Conservation (phyloP, 257 asterid genomes). For the Lycium barbarum region DNA sequence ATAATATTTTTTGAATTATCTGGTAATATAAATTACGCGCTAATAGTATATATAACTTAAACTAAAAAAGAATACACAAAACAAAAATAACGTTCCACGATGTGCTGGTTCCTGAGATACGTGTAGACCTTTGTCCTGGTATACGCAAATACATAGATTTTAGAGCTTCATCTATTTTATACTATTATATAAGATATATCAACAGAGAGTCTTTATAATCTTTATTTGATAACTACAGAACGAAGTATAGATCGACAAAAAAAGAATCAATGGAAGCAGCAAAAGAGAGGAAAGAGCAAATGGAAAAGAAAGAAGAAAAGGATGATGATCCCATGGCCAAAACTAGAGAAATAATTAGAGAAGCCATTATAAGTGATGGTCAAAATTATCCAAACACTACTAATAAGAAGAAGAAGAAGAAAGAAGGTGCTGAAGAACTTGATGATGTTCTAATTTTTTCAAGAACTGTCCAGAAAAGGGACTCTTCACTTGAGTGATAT, state of each 20-base stretch:
- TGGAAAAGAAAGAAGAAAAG: slow-evolving; percentile 27
- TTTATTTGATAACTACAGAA: not conserved
- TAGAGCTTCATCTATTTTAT: not conserved
- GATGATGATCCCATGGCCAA: slow-evolving; percentile 33
- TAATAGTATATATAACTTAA: too few species aligned
- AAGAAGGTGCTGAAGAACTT: slow-evolving; percentile 27
- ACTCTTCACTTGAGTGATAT: slow-evolving; percentile 44
- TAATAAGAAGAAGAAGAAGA: not conserved
- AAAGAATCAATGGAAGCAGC: slow-evolving; percentile 36
- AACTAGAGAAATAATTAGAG: slow-evolving; percentile 43
- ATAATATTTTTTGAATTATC: too few species aligned
- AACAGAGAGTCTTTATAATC: not conserved
- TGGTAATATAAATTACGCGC: too few species aligned
- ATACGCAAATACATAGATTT: not conserved
- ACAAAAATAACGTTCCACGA: not conserved
- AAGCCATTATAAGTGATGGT: slow-evolving; percentile 40
- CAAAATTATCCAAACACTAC: not conserved
- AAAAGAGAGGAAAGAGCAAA: slow-evolving; percentile 42
- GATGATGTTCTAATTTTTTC: slow-evolving; percentile 51
- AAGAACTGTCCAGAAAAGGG: slow-evolving; percentile 46
- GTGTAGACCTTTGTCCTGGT: not conserved
- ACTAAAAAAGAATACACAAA: not conserved
- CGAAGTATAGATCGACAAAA: not conserved
- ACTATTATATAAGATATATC: not conserved
- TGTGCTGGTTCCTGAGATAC: not conserved